Evolutionary conservation across 306 rosid species (phyloP).

Genomic region (Glycine soja): DNA sequence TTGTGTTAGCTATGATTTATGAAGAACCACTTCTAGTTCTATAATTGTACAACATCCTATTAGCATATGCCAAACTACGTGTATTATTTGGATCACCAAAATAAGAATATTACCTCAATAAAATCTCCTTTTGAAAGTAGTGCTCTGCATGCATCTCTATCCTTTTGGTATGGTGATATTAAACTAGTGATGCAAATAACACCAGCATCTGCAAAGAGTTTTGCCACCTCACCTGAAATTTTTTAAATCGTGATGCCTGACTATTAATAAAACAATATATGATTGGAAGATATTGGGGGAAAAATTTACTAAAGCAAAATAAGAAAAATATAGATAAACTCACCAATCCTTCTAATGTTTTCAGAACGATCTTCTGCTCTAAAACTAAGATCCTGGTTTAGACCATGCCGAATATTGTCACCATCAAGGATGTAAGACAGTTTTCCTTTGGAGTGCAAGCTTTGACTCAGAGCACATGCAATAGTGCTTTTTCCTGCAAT

Average conservation of each 20-base stretch:
- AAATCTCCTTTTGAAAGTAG: conserved; percentile 83
- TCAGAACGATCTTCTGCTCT: conserved; percentile 90
- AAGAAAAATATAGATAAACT: conserved; percentile 31
- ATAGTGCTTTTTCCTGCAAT: conserved; percentile 89
- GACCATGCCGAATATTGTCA: conserved; percentile 96
- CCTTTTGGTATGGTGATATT: conserved; percentile 90
- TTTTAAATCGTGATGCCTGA: conserved; percentile 37
- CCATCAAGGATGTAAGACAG: conserved; percentile 91
- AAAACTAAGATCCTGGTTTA: conserved; percentile 89
- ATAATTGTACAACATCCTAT: conserved; percentile 34
- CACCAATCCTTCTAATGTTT: conserved; percentile 92
- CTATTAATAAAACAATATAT: conserved; percentile 3
- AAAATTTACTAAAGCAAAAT: not conserved
- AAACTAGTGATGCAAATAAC: conserved; percentile 89
- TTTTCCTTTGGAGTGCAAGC: conserved; percentile 81
- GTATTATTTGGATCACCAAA: conserved; percentile 22
- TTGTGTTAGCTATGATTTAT: conserved; percentile 10
- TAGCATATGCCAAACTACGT: conserved; percentile 37
- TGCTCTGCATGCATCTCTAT: conserved; percentile 92
- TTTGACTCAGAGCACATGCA: conserved; percentile 90
- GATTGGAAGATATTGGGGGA: not conserved
- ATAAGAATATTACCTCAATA: conserved; percentile 72
- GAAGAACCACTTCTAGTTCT: conserved; percentile 44
- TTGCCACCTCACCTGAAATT: conserved; percentile 90
- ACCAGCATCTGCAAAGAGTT: conserved; percentile 98